Percentiles rank a stretch among this genome's conserved stretches.
phyloP scores from a whole-genome alignment of 2,329 filamentous ascomycete species.

The Fusarium pseudonygamai region DNA sequence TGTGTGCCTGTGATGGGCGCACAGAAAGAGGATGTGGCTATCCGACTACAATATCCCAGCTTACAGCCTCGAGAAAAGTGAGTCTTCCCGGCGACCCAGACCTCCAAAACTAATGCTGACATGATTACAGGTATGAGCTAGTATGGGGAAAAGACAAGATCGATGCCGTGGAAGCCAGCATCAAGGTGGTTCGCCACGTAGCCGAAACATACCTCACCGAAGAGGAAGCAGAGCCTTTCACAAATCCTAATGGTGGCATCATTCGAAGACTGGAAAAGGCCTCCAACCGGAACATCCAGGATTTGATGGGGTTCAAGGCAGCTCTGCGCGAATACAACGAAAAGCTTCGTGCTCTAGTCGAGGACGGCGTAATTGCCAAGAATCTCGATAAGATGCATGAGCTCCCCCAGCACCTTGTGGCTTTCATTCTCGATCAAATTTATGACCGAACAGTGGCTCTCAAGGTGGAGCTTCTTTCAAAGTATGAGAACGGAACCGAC shows the following conservation, averaged over 20 bases:
- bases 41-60: conserved; percentile 88
- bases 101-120: conserved; percentile 23
- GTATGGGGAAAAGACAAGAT: conserved; percentile 83
- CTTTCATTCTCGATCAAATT: conserved; percentile 85
- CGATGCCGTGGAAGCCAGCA: conserved; percentile 78
- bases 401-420: conserved; percentile 76
- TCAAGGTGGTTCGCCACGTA: conserved; percentile 73
- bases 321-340: conserved; percentile 82
- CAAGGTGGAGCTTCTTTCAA: conserved; percentile 81
- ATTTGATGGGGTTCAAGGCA: conserved; percentile 73
- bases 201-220: conserved; percentile 81
- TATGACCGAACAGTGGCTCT: conserved; percentile 94
- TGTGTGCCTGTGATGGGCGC: conserved; percentile 62
- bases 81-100: conserved; percentile 22
- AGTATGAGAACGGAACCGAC: conserved; percentile 90
- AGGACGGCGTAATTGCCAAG: conserved; percentile 75
- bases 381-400: conserved; percentile 75
- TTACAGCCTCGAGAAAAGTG: conserved; percentile 74
- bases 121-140: conserved; percentile 61
- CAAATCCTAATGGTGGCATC: conserved; percentile 77
- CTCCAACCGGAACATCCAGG: conserved; percentile 70
- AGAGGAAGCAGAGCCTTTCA: conserved; percentile 72
- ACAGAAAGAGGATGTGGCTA: conserved; percentile 62
- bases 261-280: conserved; percentile 81
- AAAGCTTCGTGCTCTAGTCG: conserved; percentile 70